Base-by-base conservation (phyloP, 2,329 filamentous ascomycete genomes). In the Ophiostoma pallidulum region DNA sequence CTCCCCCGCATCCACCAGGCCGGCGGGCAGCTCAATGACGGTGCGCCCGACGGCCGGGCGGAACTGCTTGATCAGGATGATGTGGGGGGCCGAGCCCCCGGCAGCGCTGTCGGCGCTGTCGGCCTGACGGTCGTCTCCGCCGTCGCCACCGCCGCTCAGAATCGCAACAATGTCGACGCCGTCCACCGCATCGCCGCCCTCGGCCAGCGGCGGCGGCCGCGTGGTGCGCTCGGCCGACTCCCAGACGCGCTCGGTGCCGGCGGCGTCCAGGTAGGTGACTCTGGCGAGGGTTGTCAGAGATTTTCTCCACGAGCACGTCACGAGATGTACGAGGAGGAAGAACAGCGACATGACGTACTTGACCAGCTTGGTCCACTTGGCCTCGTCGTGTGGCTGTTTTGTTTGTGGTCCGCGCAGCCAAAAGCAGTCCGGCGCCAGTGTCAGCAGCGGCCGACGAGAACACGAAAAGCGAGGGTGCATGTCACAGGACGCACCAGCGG, bases 141-240 rank as follows among this genome's bases (percentile, higher is more conserved):
- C 1, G 65, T 64, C 8, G 71, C 61, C 54, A 72, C 12, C 4
- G 16, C 18, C 74, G 53, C 78, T 67, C 13, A 89, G 67, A 53
- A 88, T 76, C 36, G 82, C 84, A 14, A 86, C 71, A 49, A 89
- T 85, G 51, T 82, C 82, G 13, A 88, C 82, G 45, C 80, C 83
- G 57, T 89, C 84, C 45, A 87, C 80, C 18, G 29, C 14, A 1
- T 40, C 47, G 29, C 77, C 75, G 49, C 71, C 71, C 53, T 64
- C 69, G 47, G 69, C 66, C 12, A 82, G 81, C 4, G 29, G 29
- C 14, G 41, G 36, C 4, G 51, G 51, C 4, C 83, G 75, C 0
- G 83, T 87, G 26, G 72, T 73, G n/a, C 84, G 77, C 62, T 86
- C 80, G 14, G 80, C 80, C 1, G 80, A 83, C 59, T 89, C 84